Base-by-base conservation (phyloP, 2,329 filamentous ascomycete species). In the Emmonsia crescens region DNA sequence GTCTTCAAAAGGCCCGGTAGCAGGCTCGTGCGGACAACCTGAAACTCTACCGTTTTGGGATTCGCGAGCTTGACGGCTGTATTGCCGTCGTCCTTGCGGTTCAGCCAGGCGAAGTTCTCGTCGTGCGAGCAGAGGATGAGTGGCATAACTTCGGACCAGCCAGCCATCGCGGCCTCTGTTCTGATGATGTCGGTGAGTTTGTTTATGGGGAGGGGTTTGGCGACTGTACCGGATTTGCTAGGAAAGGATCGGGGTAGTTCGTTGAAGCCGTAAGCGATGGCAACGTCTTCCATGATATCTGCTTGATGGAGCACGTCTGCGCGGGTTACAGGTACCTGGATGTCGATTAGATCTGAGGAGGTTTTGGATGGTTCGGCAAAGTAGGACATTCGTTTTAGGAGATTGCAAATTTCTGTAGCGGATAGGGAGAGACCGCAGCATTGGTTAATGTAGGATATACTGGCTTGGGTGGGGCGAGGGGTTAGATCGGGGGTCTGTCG, bases 221-320 rank as follows among this genome's bases (percentile, higher is more conserved):
- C 95, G 64, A 96, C 85, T 5, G 91, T 94, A 61, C 88, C 89
- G 29, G 89, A 88, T 72, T 91, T 92, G 75, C 87, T 91, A 9
- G 92, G 91, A 71, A 93, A 91, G 57, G 88, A 86, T 59, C 91
- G 87, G 0, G 93, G 92, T 21, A 99, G 86, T 65, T 89, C 91
- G 82, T 99, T 99, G 83, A 96, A 99, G 66, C 95, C 94, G 75
- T 97, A 96, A 60, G 91, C 91, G 66, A 99, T 94, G 48, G 91
- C 94, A 24, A 95, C 87, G 73, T 99, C 95, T 78, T 99, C 94
- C 93, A 99, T 99, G 68, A 99, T 89, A 73, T 99, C 94, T 69
- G 91, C 95, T 72, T 96, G 89, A 76, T 99, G 94, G 38, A 99
- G 85, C 49, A 99, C 88, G 74, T 99, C 94, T 56, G 94, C 93